Conservation (phyloP, 305 asterid genomes). For the Fraxinus floribunda region DNA sequence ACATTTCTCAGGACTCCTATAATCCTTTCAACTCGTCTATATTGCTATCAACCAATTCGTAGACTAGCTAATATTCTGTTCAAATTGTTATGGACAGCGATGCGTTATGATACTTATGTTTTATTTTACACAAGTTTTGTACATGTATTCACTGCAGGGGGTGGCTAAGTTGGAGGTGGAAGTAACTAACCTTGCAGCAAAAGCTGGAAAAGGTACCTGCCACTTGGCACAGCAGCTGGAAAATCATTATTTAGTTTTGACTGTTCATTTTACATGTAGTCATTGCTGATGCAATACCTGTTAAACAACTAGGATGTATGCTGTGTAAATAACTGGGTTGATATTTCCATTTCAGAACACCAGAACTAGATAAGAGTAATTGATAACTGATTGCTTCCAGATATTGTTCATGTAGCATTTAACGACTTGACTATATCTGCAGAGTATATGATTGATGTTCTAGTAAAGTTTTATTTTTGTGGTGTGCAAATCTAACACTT, state of each 20-base stretch:
- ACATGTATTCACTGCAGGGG: constrained; percentile 53
- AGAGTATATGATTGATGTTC: background rate
- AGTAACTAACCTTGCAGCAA: constrained; percentile 98
- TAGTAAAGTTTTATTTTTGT: background rate
- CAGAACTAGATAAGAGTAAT: background rate
- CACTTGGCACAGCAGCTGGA: constrained; percentile 25
- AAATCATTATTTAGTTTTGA: background rate
- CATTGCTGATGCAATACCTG: constrained; percentile 12
- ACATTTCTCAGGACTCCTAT: constrained; percentile 7
- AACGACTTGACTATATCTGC: background rate
- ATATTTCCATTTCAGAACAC: constrained; percentile 14
- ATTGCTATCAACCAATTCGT: constrained; percentile 2
- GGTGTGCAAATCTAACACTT: constrained; percentile 27
- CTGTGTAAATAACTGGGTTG: constrained; percentile 9
- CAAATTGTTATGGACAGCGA: background rate
- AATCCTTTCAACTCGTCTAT: constrained; percentile 1
- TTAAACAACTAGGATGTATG: constrained; percentile 21
- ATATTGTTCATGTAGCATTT: constrained; percentile 16
- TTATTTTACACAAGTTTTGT: constrained; percentile 13
- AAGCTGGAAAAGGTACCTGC: constrained; percentile 94
- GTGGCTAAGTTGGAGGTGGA: constrained; percentile 95
- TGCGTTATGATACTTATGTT: constrained; percentile 2
- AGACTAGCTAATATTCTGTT: constrained; percentile 8
- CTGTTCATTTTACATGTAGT: constrained; percentile 2
- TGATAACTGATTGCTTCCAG: constrained; percentile 9